Percentiles rank a stretch among this genome's conserved stretches.
Conservation (phyloP, 2,329 filamentous ascomycete species). For the Ophiostoma piceae region DNA sequence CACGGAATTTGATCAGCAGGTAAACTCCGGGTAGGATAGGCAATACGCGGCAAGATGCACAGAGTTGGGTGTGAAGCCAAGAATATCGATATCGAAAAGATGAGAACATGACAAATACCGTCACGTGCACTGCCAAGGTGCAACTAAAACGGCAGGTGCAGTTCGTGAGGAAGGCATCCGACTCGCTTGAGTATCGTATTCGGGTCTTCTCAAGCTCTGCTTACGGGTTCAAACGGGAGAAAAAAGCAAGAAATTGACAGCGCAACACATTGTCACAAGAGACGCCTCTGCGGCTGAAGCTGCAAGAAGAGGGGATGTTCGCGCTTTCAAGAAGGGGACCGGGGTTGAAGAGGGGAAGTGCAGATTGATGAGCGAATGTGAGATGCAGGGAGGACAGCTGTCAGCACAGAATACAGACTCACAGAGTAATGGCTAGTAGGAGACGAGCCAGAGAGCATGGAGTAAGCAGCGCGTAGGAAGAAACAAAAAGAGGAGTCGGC, state of each 20-base stretch:
- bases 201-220: no score
- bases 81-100: neutral
- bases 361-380: neutral
- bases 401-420: neutral
- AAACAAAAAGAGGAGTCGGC: neutral
- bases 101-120: neutral
- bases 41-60: neutral
- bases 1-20: neutral
- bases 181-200: neutral
- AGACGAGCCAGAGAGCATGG: neutral
- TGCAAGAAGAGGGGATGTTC: neutral
- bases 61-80: neutral
- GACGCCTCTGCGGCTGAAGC: neutral
- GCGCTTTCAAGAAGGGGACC: neutral
- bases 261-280: neutral
- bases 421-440: neutral
- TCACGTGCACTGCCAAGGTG: neutral
- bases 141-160: neutral
- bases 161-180: neutral
- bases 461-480: neutral
- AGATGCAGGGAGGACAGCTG: neutral
- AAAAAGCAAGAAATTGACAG: neutral
- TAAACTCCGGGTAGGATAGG: neutral
- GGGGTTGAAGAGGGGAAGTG: conserved; percentile 1
- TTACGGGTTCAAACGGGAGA: no score